Conservation (phyloP, 352 stramenopile species). For the Globisporangium megalacanthum region DNA sequence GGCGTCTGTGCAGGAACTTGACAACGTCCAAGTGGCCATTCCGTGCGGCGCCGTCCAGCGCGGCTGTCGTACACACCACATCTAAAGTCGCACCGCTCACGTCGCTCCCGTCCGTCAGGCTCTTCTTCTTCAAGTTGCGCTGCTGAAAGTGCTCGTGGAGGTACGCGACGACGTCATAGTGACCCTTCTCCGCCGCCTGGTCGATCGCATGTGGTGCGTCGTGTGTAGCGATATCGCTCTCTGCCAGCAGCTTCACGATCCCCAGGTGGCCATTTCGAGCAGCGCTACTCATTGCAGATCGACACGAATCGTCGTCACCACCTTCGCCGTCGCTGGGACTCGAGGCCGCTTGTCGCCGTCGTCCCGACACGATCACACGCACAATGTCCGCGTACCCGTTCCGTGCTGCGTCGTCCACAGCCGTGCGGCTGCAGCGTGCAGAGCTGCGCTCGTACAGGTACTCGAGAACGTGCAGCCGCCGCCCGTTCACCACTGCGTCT, state of each 20-base stretch:
- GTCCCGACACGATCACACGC: no score
- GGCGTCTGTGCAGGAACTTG: background rate
- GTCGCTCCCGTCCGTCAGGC: no score
- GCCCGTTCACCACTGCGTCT: no score
- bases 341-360: no score
- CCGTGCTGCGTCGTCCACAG: no score
- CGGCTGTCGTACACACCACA: background rate
- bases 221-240: background rate
- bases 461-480: no score
- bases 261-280: background rate
- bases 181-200: background rate
- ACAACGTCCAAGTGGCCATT: background rate
- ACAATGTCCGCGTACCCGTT: no score
- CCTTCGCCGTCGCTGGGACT: no score
- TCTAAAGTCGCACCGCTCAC: no score
- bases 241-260: background rate
- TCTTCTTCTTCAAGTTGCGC: background rate
- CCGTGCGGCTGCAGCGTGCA: no score
- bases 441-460: no score
- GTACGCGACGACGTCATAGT: background rate
- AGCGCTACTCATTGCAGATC: background rate
- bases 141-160: background rate
- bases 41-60: background rate
- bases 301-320: no score
- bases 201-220: background rate